Base-by-base conservation (phyloP, 2,329 filamentous ascomycete genomes). In the Myriosclerotinia duriaeana region DNA sequence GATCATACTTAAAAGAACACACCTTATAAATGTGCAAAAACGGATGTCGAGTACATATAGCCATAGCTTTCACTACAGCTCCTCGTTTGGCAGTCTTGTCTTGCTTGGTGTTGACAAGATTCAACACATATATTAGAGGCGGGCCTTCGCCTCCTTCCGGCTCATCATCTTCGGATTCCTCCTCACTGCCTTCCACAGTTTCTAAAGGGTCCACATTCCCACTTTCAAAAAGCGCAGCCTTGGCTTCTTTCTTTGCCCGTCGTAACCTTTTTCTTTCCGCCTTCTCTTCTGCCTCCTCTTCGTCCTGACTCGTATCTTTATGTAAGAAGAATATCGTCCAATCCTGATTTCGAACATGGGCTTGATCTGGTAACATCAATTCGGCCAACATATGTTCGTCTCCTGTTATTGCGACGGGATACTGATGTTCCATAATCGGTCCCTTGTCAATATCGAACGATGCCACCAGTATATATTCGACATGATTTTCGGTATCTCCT, bases 241-340 rank as follows among this genome's bases (percentile, higher is more conserved):
- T 82, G 26, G 77, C 80, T 62, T 87, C 83, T 58, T 79, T 83
- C 71, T 81, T 82, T 68, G 81, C 81, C 69, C 80, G 82, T 66
- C 86, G 82, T 75, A 79, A 78, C 71, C 78, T 80, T 65, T 77
- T 82, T 73, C 84, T 80, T 71, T 83, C 81, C 74, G 83, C 80
- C 71, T 85, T 88, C 50, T 82, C 82, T 72, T 92, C 89, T 66
- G 88, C 85, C 40, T 93, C 90, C 68, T 96, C 93, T 66, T 94
- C 91, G 68, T 91, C 89, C 61, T 89, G 87, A 68, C 87, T 93
- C 4, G 89, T 91, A 77, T 99, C 95, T 78, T 98, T 98, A 80
- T 99, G 95, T 66, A 99, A 78, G 77, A 99, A 99, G 81, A 99
- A 99, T 65, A 98, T 97, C 53, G 95, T 99, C 95, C 95, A 99